Evolutionary conservation across 805 yeast species (phyloP), one percentile per base, ranked within the genome.

Genomic region (Candida vaughaniae): DNA sequence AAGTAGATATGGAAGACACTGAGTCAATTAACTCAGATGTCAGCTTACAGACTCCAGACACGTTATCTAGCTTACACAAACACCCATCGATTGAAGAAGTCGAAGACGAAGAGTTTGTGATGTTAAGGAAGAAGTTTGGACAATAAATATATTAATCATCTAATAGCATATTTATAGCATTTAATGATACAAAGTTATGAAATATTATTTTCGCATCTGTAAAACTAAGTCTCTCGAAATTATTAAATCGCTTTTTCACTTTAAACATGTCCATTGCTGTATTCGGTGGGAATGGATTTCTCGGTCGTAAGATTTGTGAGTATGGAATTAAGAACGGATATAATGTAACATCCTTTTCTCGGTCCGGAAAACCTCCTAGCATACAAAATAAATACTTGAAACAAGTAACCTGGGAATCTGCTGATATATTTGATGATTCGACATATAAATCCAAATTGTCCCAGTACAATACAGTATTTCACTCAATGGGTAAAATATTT

Each of bases 231-330:
- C n/a, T n/a, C n/a, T n/a, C n/a, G n/a, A n/a, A n/a, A n/a, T n/a
- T n/a, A n/a, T n/a, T n/a, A n/a, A n/a, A n/a, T n/a, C n/a, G n/a
- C n/a, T n/a, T n/a, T n/a, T n/a, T n/a, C n/a, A n/a, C n/a, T n/a
- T n/a, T n/a, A n/a, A 29, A 42, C 6, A 58, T 47, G 52, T 60
- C 64, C 39, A 64, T 59, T 45, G 77, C 86, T 3, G 86, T 89
- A 0, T 78, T 89, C 51, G 98, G 98, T 12, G 96, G 97, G 1
- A 79, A 77, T 47, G 97, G 97, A 6, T 86, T 86, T 53, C 58
- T 90, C 41, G 89, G 95, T 9, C 57, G 59, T 36, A 65, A 64
- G 42, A 79, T 90, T 6, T 85, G 95, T 53, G 82, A 81, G 53
- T 70, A 72, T 2, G 95, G 84, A 0, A 58, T 85, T 1, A 61